phyloP scores from a whole-genome alignment of 2,329 filamentous ascomycete genomes.

The Bisporella sp. region DNA sequence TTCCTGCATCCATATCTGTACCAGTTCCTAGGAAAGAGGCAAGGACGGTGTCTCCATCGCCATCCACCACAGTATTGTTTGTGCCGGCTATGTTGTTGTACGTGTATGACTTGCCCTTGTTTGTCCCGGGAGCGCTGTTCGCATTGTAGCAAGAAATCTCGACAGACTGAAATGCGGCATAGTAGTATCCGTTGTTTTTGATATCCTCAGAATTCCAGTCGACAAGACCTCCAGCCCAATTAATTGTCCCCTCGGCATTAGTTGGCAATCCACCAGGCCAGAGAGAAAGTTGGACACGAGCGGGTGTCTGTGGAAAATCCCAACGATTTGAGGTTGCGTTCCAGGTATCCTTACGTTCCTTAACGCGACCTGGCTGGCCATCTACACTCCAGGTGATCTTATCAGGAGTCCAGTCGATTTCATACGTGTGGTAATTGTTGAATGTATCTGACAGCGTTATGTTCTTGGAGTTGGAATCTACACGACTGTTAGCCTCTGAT shows the following conservation, averaged over 20 bases:
- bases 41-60: slow-evolving; percentile 67
- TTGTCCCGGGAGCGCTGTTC: slow-evolving; percentile 53
- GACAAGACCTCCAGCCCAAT: slow-evolving; percentile 87
- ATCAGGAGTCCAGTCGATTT: slow-evolving; percentile 88
- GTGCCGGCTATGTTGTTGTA: slow-evolving; percentile 60
- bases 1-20: slow-evolving; percentile 55
- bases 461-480: slow-evolving; percentile 47
- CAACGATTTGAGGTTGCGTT: slow-evolving; percentile 77
- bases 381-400: slow-evolving; percentile 82
- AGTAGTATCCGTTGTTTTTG: slow-evolving; percentile 81
- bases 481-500: not conserved
- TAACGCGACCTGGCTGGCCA: slow-evolving; percentile 66
- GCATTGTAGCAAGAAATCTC: slow-evolving; percentile 79
- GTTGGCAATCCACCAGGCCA: slow-evolving; percentile 82
- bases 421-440: slow-evolving; percentile 77
- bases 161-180: slow-evolving; percentile 69
- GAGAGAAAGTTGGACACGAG: slow-evolving; percentile 86
- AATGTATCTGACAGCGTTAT: slow-evolving; percentile 66
- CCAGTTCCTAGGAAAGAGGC: slow-evolving; percentile 78
- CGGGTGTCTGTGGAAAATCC: slow-evolving; percentile 84
- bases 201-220: slow-evolving; percentile 82
- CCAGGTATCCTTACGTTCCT: slow-evolving; percentile 75
- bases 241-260: slow-evolving; percentile 78
- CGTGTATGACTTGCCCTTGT: slow-evolving; percentile 65
- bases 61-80: slow-evolving; percentile 72